phyloP scores from a whole-genome alignment of 352 stramenopile species.

The Thraustotheca clavata region DNA sequence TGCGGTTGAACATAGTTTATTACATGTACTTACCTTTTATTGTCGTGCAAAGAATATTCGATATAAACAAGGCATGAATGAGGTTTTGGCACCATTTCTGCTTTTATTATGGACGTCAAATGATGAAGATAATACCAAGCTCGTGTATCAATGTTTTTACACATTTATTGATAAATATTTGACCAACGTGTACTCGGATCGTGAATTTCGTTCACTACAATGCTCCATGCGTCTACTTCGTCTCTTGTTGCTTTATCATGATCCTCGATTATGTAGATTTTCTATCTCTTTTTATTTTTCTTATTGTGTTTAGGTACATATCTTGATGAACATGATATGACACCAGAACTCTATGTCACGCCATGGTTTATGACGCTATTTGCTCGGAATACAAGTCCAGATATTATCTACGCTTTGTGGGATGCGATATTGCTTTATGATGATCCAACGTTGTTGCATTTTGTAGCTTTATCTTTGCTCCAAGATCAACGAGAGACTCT shows the following conservation, averaged over 20 bases:
- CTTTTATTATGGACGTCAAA: slow-evolving; percentile 56
- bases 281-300: not conserved
- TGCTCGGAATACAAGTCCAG: slow-evolving; percentile 59
- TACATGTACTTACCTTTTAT: slow-evolving; percentile 88
- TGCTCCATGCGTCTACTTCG: slow-evolving; percentile 89
- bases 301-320: slow-evolving; percentile 30
- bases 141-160: slow-evolving; percentile 84
- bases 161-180: slow-evolving; percentile 85
- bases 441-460: slow-evolving; percentile 84
- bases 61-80: slow-evolving; percentile 95
- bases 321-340: slow-evolving; percentile 88
- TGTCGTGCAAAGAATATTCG: slow-evolving; percentile 83
- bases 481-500: slow-evolving; percentile 46
- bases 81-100: slow-evolving; percentile 88
- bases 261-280: slow-evolving; percentile 65
- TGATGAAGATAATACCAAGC: slow-evolving; percentile 28
- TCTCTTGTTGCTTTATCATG: slow-evolving; percentile 87
- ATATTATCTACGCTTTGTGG: slow-evolving; percentile 81
- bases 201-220: slow-evolving; percentile 87
- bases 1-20: slow-evolving; percentile 64
- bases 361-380: slow-evolving; percentile 94
- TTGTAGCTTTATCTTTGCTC: slow-evolving; percentile 81
- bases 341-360: slow-evolving; percentile 88
- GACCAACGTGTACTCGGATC: slow-evolving; percentile 81
- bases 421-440: slow-evolving; percentile 88